A percentile compares a stretch with the other conserved stretches of the same genome.
These are phyloP conservation scores for Dipteronia sinensis DNA, from an alignment of 345 rosid genomes.

Conservation along the genomic window DNA sequence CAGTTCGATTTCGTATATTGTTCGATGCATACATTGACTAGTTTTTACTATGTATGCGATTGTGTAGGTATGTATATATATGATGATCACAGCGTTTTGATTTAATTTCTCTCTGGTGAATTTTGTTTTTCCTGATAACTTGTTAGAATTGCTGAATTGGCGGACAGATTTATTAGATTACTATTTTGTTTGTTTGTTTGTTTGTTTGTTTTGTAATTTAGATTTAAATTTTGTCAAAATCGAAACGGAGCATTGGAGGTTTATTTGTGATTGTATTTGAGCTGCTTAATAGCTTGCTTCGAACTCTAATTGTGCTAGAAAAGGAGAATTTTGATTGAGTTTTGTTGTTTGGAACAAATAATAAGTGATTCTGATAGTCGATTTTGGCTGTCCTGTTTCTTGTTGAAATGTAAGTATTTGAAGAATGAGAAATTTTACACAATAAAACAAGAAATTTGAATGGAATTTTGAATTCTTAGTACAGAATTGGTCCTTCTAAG, in stretches of 20 bases:
- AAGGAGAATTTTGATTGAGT: not conserved
- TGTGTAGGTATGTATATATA: not conserved
- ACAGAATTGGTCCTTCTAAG: not conserved
- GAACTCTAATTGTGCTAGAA: too few species aligned
- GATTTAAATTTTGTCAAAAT: not conserved
- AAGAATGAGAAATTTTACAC: not conserved
- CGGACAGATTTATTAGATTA: not conserved
- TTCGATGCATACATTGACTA: not conserved
- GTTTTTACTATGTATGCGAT: too few species aligned
- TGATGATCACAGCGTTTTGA: not conserved
- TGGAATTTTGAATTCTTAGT: not conserved
- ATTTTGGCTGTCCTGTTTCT: not conserved
- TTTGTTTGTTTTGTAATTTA: not conserved
- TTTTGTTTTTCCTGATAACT: not conserved
- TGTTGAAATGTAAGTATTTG: not conserved
- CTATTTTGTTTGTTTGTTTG: not conserved
- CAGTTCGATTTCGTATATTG: not conserved
- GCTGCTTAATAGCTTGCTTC: not conserved
- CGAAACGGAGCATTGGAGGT: slow-evolving; percentile 2
- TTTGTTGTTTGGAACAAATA: not conserved
- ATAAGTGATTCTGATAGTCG: not conserved
- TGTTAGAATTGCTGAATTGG: not conserved
- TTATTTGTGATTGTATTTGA: not conserved
- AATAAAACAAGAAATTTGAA: not conserved
- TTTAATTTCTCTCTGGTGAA: not conserved